Evolutionary conservation across 306 rosid species (phyloP).

Genomic region (Cicer pinnatifidum): DNA sequence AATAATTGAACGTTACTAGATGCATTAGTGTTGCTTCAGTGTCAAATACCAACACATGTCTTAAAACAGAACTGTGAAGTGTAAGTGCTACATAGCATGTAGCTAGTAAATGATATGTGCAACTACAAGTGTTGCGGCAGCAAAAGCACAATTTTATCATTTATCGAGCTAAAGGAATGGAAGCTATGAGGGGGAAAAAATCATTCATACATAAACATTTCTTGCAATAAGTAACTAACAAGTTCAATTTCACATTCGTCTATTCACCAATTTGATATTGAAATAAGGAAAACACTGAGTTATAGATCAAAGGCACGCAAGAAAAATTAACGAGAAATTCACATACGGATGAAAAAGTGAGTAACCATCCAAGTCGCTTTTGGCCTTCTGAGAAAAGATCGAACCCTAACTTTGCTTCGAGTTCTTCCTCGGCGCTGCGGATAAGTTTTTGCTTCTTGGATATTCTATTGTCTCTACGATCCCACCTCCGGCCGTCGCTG

Average conservation of each 20-base stretch:
- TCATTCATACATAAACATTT: constrained; percentile 5
- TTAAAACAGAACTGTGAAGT: too few species aligned
- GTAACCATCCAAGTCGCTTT: constrained; percentile 91
- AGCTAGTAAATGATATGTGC: constrained; percentile 11
- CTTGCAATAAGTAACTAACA: neutral
- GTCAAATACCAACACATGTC: neutral
- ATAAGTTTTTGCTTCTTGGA: constrained; percentile 72
- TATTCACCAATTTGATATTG: constrained; percentile 16
- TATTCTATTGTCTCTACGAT: constrained; percentile 49
- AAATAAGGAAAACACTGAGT: neutral
- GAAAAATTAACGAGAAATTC: neutral
- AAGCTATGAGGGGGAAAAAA: neutral
- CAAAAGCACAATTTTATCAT: neutral
- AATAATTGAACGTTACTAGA: too few species aligned
- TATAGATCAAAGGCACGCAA: neutral
- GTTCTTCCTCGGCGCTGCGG: constrained; percentile 83
- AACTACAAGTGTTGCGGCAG: neutral
- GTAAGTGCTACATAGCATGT: neutral
- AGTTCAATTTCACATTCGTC: too few species aligned
- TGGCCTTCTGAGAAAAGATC: constrained; percentile 87
- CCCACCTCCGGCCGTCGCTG: constrained; percentile 62
- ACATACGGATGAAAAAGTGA: constrained; percentile 77
- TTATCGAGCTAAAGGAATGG: neutral
- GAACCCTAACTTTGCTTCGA: constrained; percentile 82
- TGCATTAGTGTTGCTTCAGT: too few species aligned